These are phyloP conservation scores for Geum urbanum DNA, from an alignment of 306 rosid species.

Conservation along the genomic window DNA sequence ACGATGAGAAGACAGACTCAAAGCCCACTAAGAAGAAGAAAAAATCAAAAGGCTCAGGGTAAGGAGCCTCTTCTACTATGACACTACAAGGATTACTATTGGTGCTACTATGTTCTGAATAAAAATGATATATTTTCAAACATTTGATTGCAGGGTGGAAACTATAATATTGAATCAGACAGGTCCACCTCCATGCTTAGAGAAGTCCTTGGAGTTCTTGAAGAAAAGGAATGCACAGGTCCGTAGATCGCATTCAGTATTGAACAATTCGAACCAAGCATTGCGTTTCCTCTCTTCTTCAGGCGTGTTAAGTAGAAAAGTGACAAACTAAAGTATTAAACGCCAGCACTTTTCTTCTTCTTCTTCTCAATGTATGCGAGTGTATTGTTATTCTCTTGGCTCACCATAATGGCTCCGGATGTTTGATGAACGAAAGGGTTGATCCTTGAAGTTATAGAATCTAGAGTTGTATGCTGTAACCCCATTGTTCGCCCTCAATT, in stretches of 20 bases:
- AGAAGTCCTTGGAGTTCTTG: slow-evolving; percentile 74
- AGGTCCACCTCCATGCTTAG: slow-evolving; percentile 56
- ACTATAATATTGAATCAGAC: slow-evolving; percentile 49
- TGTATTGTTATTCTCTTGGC: not conserved
- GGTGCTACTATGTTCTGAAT: slow-evolving; percentile 4
- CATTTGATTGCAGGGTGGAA: slow-evolving; percentile 52
- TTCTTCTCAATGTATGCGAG: not conserved
- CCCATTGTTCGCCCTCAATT: not conserved
- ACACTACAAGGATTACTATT: not conserved
- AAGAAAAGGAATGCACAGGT: slow-evolving; percentile 63
- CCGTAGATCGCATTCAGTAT: slow-evolving; percentile 65
- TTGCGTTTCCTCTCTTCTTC: slow-evolving; percentile 64
- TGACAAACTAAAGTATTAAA: slow-evolving; percentile 10
- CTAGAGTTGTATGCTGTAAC: not conserved
- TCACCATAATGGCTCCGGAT: not conserved
- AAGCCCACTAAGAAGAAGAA: slow-evolving; percentile 53
- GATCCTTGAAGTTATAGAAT: not conserved
- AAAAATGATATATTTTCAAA: not conserved
- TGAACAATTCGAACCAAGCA: slow-evolving; percentile 77
- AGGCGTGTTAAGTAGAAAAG: slow-evolving; percentile 45
- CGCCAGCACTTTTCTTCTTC: not conserved
- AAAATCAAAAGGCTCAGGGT: slow-evolving; percentile 58
- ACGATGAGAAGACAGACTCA: slow-evolving; percentile 48
- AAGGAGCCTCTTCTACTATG: slow-evolving; percentile 14
- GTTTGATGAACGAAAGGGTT: not conserved